Base-by-base conservation (phyloP, 176 grass and related monocot genomes). In the Lolium perenne region DNA sequence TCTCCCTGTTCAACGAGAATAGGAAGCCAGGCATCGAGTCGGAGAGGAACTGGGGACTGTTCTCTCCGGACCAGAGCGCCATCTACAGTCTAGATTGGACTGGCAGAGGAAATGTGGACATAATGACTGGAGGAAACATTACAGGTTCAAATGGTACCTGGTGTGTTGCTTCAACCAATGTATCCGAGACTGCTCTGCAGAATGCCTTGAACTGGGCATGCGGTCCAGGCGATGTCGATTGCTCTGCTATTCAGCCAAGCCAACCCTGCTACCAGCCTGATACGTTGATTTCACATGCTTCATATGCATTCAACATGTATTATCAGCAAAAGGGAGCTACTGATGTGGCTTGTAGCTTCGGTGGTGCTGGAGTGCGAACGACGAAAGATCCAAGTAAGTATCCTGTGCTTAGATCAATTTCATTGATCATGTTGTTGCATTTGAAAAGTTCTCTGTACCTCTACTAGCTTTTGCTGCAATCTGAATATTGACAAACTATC, bases 1-100 rank as follows among this genome's bases (percentile, higher is more conserved):
- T 99, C 77, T 99, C 97, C 54, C 89, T 99, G 87, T 99, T 99
- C 90, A 96, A 94, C 41, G 97, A 99, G 88, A 99, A 99, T 51
- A 91, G 94, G 77, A 99, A 99, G 23, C 92, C 97, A 0, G 92
- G 97, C 48, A 87, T 96, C 7, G 94, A 93, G 77, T 99, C 97
- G 0, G 97, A 99, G 90, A 93, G 97, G 81, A 96, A 99, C 76
- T 99, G 97, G 97, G 97, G 97, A 4, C 71, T 96, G 20, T 99
- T 94, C 29, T 99, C 84, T 29, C 97, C 97, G 0, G 97, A 96
- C 64, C 89, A 96, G 68, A 99, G 92, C 22, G 83, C 88, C 8
- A 91, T 99, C 29, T 99, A 99, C 64, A 99, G 94, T 82, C 85
- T 99, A 62, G 97, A 99, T 55, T 96, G 92, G 94, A 99, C 88